Conservation (phyloP, 768 basidiomycete genomes). For the Phlebiopsis gigantea region DNA sequence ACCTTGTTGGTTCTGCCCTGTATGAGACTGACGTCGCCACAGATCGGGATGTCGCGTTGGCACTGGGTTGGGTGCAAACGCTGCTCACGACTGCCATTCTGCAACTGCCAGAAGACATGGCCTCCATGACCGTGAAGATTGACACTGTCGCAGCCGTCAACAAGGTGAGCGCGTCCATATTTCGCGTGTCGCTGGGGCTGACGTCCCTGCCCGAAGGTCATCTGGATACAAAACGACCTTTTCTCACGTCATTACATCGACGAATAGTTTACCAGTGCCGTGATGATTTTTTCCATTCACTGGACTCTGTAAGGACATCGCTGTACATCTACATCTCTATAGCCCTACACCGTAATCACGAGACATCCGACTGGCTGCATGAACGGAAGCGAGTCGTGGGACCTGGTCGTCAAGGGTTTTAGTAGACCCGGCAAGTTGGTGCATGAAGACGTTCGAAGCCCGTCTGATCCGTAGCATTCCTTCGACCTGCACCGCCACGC, state of each 20-base stretch:
- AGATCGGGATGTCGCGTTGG: slow-evolving; percentile 37
- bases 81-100: slow-evolving; percentile 38
- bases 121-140: slow-evolving; percentile 31
- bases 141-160: slow-evolving; percentile 37
- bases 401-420: not conserved
- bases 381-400: not conserved
- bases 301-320: not conserved
- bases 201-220: slow-evolving; percentile 24
- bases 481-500: slow-evolving; percentile 1
- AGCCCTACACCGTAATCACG: not conserved
- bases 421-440: not conserved
- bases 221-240: slow-evolving; percentile 49
- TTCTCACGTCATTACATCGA: slow-evolving; percentile 40
- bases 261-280: slow-evolving; percentile 15
- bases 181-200: not conserved
- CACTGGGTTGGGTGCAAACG: slow-evolving; percentile 42
- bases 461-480: slow-evolving; percentile 1
- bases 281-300: not conserved
- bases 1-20: not conserved
- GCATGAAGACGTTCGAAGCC: not conserved
- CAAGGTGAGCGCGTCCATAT: slow-evolving; percentile 30
- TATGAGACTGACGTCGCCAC: slow-evolving; percentile 21
- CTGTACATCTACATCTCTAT: not conserved
- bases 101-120: slow-evolving; percentile 29
- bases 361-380: not conserved